Base-by-base conservation (phyloP, 345 rosid species). In the Lepidium sativum region DNA sequence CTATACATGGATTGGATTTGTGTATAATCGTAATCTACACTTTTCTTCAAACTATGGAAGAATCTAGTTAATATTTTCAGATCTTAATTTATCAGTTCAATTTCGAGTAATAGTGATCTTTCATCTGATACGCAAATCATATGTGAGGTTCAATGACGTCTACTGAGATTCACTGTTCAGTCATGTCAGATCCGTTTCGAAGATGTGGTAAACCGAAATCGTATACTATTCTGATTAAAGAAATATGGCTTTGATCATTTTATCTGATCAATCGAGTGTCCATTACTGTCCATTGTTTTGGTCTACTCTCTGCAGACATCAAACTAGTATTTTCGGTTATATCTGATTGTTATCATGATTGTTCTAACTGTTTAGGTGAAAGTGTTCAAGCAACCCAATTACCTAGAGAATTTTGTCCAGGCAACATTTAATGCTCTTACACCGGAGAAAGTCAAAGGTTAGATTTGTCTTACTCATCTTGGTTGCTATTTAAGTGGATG, bases 381-480 rank as follows among this genome's bases (percentile, higher is more conserved):
- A 74, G 99, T 88, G 56, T 94, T 94, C 68, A 67, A 21, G 65
- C 95, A 91, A 62, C 96, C 94, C 37, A 78, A 88, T 83, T 95
- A 91, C 77, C 70, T 91, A 51, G 73, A 86, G 18, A 95, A 90
- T 68, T 90, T 94, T 77, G 97, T 94, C 38, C 96, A 94, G 63
- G 68, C 96, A 40, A 86, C 99, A 40, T 90, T 94, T 72, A 78
- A 85, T 84, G 97, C 99, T 45, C 86, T 94, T 50, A 66, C 86
- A 2, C 54, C 82, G 5, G 79, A 84, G 71, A 88, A 94, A 73
- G 86, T 94, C 60, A 89, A 75, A 86, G 96, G 99, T 95, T 71
- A 8, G 29, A 35, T 44, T 52, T 51, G 0, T 53, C 6, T 42
- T 49, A 6, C 25, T 5, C 44, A 37, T 38, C 35, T 14, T 54